These are phyloP conservation scores for Paecilomyces fulvus DNA, from an alignment of 2,329 filamentous ascomycete genomes.

Conservation along the genomic window DNA sequence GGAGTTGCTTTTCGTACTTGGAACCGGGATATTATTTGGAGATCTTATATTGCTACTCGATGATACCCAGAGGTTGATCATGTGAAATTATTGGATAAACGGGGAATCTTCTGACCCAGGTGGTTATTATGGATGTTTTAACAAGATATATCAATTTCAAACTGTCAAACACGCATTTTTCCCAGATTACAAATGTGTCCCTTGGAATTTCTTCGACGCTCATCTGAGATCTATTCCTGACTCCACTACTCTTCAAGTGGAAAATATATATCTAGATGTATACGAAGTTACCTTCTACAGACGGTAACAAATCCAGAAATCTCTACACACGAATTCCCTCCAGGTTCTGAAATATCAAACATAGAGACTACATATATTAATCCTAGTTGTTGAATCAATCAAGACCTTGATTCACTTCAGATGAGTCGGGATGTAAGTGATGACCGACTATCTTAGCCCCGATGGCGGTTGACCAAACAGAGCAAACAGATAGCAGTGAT, in stretches of 20 bases:
- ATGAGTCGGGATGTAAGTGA: neutral
- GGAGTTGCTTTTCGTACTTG: neutral
- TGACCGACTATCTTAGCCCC: neutral
- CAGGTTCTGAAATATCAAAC: neutral
- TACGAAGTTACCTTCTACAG: too few relatives aligned
- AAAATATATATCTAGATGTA: too few relatives aligned
- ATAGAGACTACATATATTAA: neutral
- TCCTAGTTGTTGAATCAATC: neutral
- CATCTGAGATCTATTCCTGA: neutral
- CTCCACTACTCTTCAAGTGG: neutral
- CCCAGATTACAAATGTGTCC: neutral
- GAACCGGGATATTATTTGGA: neutral
- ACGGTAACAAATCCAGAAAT: neutral
- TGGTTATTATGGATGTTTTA: neutral
- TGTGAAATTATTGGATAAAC: neutral
- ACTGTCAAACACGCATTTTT: neutral
- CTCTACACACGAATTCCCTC: too few relatives aligned
- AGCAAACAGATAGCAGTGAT: conserved; percentile 5
- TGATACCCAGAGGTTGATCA: neutral
- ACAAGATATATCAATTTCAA: neutral
- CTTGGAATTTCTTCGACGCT: neutral
- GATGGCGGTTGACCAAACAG: conserved; percentile 6
- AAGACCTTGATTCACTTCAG: neutral
- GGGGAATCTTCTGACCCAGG: neutral
- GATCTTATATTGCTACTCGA: neutral